Evolutionary conservation across 2,329 filamentous ascomycete species (phyloP).

Genomic region (Trichoderma harzianum): DNA sequence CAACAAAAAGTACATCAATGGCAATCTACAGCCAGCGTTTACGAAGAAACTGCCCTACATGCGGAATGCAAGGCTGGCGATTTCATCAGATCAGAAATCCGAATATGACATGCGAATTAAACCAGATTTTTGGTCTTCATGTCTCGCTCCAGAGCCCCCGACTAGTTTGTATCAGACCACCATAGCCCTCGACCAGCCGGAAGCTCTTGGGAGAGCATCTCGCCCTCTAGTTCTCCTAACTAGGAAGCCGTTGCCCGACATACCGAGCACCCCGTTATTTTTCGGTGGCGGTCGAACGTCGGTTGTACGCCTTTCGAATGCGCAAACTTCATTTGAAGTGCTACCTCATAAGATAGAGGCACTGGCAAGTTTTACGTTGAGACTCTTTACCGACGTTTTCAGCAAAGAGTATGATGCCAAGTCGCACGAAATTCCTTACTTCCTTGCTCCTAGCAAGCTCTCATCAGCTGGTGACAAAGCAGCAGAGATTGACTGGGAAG

Average conservation of each 20-base stretch:
- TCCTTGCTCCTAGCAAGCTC: slow-evolving; percentile 60
- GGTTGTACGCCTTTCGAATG: slow-evolving; percentile 47
- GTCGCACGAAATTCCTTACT: slow-evolving; percentile 70
- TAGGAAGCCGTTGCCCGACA: slow-evolving; percentile 56
- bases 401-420: slow-evolving; percentile 76
- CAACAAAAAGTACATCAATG: slow-evolving; percentile 64
- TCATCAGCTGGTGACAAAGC: not conserved
- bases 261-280: slow-evolving; percentile 70
- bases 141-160: slow-evolving; percentile 40
- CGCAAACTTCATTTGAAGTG: slow-evolving; percentile 44
- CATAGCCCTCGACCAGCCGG: slow-evolving; percentile 55
- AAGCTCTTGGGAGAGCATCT: slow-evolving; percentile 55
- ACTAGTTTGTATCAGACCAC: slow-evolving; percentile 57
- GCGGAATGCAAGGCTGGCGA: slow-evolving; percentile 81
- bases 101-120: slow-evolving; percentile 77
- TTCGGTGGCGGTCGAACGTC: slow-evolving; percentile 63
- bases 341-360: slow-evolving; percentile 44
- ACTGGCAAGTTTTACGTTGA: slow-evolving; percentile 70
- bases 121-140: slow-evolving; percentile 65
- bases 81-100: slow-evolving; percentile 72
- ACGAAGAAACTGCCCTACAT: slow-evolving; percentile 70
- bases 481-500: slow-evolving; percentile 56
- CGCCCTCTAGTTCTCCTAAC: slow-evolving; percentile 70
- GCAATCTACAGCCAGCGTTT: slow-evolving; percentile 70
- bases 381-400: slow-evolving; percentile 79